Evolutionary conservation across 805 yeast species (phyloP).

Genomic region (Saccharomycopsis sp.): DNA sequence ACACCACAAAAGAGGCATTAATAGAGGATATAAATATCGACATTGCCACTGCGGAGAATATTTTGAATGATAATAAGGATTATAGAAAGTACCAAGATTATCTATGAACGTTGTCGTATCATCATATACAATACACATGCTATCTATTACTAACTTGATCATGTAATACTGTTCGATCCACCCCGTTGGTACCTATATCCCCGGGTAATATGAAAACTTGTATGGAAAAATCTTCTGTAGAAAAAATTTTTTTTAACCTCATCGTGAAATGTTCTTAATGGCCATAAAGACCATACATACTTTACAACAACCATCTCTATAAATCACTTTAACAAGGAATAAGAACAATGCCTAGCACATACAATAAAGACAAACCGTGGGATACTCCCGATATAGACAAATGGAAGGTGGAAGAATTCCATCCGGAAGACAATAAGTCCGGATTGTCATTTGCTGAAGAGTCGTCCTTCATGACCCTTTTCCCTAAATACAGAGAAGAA

Average conservation of each 20-base stretch:
- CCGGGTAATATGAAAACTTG: not conserved
- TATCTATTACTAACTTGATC: no score
- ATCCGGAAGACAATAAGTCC: constrained; percentile 78
- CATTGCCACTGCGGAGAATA: constrained; percentile 55
- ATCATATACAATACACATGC: no score
- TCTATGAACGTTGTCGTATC: no score
- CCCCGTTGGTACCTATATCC: not conserved
- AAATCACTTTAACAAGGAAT: not conserved
- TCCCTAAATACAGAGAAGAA: constrained; percentile 93
- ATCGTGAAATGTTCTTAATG: not conserved
- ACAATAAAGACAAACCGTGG: constrained; percentile 96
- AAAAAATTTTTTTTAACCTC: not conserved
- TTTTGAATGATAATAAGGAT: constrained; percentile 28
- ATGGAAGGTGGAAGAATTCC: constrained; percentile 86
- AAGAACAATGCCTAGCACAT: constrained; percentile 82
- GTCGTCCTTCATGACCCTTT: constrained; percentile 86
- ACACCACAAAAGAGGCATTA: constrained; percentile 71
- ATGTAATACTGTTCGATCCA: no score
- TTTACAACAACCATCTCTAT: no score
- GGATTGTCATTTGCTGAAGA: constrained; percentile 94
- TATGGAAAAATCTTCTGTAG: no score
- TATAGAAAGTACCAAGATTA: constrained; percentile 7
- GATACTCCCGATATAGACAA: constrained; percentile 92
- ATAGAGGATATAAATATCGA: constrained; percentile 80
- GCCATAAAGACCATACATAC: not conserved